A percentile compares a stretch with the other conserved stretches of the same genome.
These are phyloP conservation scores for Naganishia antarctica DNA, from an alignment of 768 basidiomycete genomes.

Conservation along the genomic window DNA sequence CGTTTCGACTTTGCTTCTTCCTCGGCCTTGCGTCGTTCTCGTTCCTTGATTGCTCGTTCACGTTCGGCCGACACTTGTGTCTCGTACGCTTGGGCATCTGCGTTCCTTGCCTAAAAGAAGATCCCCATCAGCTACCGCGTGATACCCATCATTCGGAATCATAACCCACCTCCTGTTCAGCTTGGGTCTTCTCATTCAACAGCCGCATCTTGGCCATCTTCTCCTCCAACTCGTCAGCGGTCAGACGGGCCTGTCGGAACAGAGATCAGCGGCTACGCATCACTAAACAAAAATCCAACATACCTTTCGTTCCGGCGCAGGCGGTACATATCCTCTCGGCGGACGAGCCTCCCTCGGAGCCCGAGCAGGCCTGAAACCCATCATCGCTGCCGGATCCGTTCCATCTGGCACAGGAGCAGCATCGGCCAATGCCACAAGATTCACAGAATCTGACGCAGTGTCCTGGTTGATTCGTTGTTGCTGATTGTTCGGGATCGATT, in stretches of 20 bases:
- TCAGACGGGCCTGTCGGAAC: constrained; percentile 11
- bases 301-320: constrained; percentile 19
- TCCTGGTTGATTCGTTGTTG: too few species aligned
- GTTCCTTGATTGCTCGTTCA: not conserved
- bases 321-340: constrained; percentile 13
- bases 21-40: constrained; percentile 15
- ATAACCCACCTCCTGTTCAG: constrained; percentile 17
- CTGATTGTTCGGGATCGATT: not conserved
- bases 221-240: constrained; percentile 24
- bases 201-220: constrained; percentile 26
- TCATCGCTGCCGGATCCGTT: constrained; percentile 2
- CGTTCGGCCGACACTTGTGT: not conserved
- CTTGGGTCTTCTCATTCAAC: constrained; percentile 20
- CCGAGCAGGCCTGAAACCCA: not conserved
- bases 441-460: too few species aligned
- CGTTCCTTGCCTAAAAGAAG: not conserved
- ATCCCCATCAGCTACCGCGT: not conserved
- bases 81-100: constrained; percentile 17
- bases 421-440: too few species aligned
- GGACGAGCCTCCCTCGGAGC: constrained; percentile 5
- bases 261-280: not conserved
- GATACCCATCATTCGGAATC: not conserved
- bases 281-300: not conserved
- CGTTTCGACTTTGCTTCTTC: constrained; percentile 14
- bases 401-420: constrained; percentile 8